Percentiles rank a stretch among this genome's conserved stretches.
Conservation (phyloP, 2,329 filamentous ascomycete genomes). For the Penicillium sp. region DNA sequence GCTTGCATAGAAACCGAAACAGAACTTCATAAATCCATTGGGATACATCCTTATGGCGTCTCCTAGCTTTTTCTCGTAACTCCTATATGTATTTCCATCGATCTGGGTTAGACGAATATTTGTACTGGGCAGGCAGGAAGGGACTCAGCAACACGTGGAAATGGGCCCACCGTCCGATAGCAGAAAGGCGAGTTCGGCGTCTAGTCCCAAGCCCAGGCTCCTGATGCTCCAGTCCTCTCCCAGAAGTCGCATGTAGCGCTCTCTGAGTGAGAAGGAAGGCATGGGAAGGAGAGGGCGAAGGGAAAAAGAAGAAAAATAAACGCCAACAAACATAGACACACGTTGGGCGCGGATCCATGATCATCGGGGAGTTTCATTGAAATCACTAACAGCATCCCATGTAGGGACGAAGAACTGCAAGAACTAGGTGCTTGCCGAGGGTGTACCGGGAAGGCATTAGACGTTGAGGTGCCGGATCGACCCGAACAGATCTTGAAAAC, state of each 20-base stretch:
- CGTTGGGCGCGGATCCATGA: constrained; percentile 6
- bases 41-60: background rate
- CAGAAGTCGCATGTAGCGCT: constrained; percentile 32
- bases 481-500: background rate
- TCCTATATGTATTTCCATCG: background rate
- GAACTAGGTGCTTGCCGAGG: constrained; percentile 2
- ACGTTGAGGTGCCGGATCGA: background rate
- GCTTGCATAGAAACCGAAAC: constrained; percentile 13
- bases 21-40: background rate
- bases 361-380: constrained; percentile 7
- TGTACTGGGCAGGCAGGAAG: background rate
- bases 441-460: background rate
- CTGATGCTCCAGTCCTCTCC: constrained; percentile 22
- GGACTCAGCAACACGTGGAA: background rate
- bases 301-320: constrained; percentile 15
- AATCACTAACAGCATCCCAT: constrained; percentile 6
- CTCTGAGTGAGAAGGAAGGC: constrained; percentile 30
- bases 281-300: constrained; percentile 6
- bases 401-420: background rate
- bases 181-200: background rate
- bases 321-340: constrained; percentile 10
- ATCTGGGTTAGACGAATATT: background rate
- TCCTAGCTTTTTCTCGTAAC: background rate
- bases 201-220: background rate
- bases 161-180: background rate